Base-by-base conservation (phyloP, 164 flowering plant species). In the Akebia trifoliata region DNA sequence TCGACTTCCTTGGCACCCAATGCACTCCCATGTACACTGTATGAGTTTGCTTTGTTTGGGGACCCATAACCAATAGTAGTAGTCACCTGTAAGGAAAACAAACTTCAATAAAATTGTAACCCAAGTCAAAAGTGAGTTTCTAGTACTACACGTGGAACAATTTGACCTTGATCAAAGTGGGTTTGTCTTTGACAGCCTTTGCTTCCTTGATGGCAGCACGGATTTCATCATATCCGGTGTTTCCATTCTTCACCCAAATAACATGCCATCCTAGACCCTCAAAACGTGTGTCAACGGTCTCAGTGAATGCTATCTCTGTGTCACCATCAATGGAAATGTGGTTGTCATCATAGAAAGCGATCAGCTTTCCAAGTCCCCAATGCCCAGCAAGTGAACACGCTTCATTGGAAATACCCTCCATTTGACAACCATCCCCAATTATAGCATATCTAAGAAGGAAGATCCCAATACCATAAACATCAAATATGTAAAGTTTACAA, bases 221-320 rank as follows among this genome's bases (percentile, higher is more conserved):
- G 39, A 93, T 93, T 3, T 90, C 99, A 77, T 93, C 96, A 66
- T 87, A 90, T 8, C 97, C 96, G 37, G 74, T 84, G 79, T 93
- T 93, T 25, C 97, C 97, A 72, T 93, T 84, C 84, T 93, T 83
- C 56, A 93, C 99, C 96, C 96, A 87, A 67, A 93, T 84, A 29
- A 87, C 85, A 63, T 93, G 97, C 99, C 99, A 93, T 6, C 99
- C 99, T 38, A 90, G 88, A 68, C 70, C 99, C 80, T 87, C 93
- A 65, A 86, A 93, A 67, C 99, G 96, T 10, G 69, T 68, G 30
- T 79, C 92, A 29, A 93, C 97, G 60, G 40, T 73, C 80, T 93
- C 99, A 42, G 99, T 87, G 72, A 93, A 93, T 36, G 99, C 95
- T 70, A 90, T 87, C 34, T 86, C 96, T 0, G 97, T 90, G 76